Base-by-base conservation (phyloP, 192 early-diverging fungal species). In the Rhizoclosmatium globosum region DNA sequence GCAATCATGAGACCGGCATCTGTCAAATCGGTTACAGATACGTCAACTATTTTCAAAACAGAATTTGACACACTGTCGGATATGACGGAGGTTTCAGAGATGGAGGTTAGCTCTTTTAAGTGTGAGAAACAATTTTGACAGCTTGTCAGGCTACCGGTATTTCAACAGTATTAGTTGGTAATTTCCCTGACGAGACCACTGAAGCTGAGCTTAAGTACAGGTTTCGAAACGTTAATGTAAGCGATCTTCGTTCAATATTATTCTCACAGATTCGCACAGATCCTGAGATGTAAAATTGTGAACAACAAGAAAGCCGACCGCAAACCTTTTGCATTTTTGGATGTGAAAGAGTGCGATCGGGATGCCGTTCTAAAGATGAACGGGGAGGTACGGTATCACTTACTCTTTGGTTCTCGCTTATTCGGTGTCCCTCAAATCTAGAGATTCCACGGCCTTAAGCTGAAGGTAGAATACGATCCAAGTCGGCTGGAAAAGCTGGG, bases 391-490 rank as follows among this genome's bases (percentile, higher is more conserved):
- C 17, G 3, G 31, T 31, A 31, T 31, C 13, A 64, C 2, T 39
- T 3, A 13, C 13, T 64, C 62, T 21, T 23, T 17, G 13, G 13
- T 11, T 64, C 13, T 17, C 15, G 45, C 45, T 19, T 68, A 68
- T 21, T 42, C 17, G 42, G 38, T 41, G 43, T 2, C 19, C 2
- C 38, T 17, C 47, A 23, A 2, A 39, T 74, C 2, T 4, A 74
- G 73, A 60, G 73, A 74, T 64, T 74, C 23, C 73, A 64, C 6
- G 73, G 73, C 15, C 11, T 43, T 7, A 74, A 74, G 45, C 38
- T 74, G 59, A 74, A 74, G 62, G 73, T 74, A 6, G 73, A 74
- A 44, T 74, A 74, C 42, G 73, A 74, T 46, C 73, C 73, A 64
- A 74, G 73, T 72, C 73, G 73, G 17, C 44, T 74, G 3, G 73